phyloP scores from a whole-genome alignment of 2,329 filamentous ascomycete genomes.

The Colletotrichum incanum region DNA sequence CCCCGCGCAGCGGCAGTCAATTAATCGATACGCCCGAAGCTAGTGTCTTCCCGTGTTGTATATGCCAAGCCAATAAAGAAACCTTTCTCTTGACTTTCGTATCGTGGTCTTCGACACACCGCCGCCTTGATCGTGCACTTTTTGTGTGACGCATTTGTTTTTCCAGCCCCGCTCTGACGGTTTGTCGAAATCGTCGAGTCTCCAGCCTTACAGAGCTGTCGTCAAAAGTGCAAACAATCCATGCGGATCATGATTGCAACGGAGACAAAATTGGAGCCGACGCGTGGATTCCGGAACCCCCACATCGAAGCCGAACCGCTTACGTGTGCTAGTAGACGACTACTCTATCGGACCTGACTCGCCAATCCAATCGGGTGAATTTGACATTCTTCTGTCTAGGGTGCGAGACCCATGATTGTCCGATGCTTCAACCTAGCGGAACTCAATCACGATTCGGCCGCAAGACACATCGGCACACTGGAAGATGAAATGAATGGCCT shows the following conservation, averaged over 20 bases:
- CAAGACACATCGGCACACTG: neutral
- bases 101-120: neutral
- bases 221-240: neutral
- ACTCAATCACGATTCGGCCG: neutral
- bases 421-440: neutral
- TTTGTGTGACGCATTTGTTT: neutral
- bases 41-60: too few species aligned
- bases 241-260: neutral
- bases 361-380: neutral
- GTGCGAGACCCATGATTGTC: neutral
- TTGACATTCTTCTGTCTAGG: constrained; percentile 10
- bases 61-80: neutral
- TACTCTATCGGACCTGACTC: constrained; percentile 6
- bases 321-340: neutral
- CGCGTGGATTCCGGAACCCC: constrained; percentile 16
- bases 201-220: neutral
- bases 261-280: constrained; percentile 8
- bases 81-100: neutral
- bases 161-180: neutral
- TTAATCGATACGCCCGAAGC: constrained; percentile 9
- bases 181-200: constrained; percentile 4
- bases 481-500: neutral
- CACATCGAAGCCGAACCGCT: constrained; percentile 5
- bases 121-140: neutral
- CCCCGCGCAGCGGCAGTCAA: constrained; percentile 14